Percentiles rank a stretch among this genome's conserved stretches.
Conservation (phyloP, 148 eudicot genomes). For the Diospyros lotus region DNA sequence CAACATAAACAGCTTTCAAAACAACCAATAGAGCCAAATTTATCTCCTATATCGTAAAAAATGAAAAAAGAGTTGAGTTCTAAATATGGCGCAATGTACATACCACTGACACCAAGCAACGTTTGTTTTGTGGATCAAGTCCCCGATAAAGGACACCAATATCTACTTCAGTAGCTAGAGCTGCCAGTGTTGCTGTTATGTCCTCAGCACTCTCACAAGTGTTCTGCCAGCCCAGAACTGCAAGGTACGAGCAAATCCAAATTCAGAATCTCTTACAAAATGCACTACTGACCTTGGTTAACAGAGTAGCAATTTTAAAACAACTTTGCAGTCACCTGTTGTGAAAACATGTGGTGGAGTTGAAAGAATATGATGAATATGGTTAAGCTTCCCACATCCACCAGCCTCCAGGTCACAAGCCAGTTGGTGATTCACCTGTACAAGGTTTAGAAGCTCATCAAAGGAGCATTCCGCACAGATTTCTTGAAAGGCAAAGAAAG, state of each 20-base stretch:
- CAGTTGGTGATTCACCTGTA: conserved; percentile 86
- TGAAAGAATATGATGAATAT: conserved; percentile 79
- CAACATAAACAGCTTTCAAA: neutral
- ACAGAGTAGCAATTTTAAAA: conserved; percentile 4
- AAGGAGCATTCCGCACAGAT: conserved; percentile 60
- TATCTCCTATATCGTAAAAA: neutral
- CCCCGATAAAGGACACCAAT: conserved; percentile 85
- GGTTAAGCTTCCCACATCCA: conserved; percentile 78
- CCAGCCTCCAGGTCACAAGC: conserved; percentile 82
- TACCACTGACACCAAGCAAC: conserved; percentile 90
- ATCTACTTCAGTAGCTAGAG: conserved; percentile 71
- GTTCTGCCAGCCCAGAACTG: conserved; percentile 94
- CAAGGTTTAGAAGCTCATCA: conserved; percentile 65
- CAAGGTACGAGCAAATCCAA: conserved; percentile 21
- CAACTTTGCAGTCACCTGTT: conserved; percentile 40
- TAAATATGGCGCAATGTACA: conserved; percentile 13
- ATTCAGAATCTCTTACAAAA: conserved; percentile 4
- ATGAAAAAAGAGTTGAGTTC: neutral
- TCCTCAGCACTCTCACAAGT: conserved; percentile 72
- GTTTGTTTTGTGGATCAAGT: conserved; percentile 63
- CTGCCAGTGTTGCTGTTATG: conserved; percentile 66
- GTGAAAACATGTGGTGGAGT: conserved; percentile 77
- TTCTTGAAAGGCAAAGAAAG: conserved; percentile 37
- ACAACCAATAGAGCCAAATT: neutral
- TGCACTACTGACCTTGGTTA: neutral